phyloP scores from a whole-genome alignment of 139 green algal genomes.

The Micractinium conductrix region DNA sequence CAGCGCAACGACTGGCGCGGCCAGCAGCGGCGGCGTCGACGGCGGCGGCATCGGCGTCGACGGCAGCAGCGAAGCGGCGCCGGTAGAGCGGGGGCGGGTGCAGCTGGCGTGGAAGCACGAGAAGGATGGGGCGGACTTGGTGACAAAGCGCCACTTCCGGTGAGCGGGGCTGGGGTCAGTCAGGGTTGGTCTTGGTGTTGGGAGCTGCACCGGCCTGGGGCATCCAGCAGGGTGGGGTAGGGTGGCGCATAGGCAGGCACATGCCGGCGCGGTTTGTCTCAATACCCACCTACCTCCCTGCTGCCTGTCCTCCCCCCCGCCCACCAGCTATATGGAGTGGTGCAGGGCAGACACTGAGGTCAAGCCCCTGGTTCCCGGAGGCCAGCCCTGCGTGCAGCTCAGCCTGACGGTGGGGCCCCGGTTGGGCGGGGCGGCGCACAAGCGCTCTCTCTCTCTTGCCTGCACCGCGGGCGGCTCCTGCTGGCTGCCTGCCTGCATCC shows the following conservation, averaged over 20 bases:
- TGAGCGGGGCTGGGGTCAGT: not conserved
- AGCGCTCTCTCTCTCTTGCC: too few species aligned
- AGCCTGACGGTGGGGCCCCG: conserved; percentile 23
- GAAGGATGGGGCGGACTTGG: conserved; percentile 35
- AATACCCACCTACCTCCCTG: not conserved
- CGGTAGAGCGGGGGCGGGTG: not conserved
- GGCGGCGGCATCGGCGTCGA: too few species aligned
- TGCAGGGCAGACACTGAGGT: conserved; percentile 5
- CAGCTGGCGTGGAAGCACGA: conserved; percentile 28
- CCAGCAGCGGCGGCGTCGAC: not conserved
- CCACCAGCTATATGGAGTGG: conserved; percentile 33
- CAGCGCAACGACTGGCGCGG: not conserved
- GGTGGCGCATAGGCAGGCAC: too few species aligned
- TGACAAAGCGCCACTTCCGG: conserved; percentile 38
- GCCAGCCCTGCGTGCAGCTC: conserved; percentile 58
- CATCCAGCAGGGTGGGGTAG: too few species aligned
- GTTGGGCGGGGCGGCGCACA: too few species aligned
- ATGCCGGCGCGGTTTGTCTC: too few species aligned
- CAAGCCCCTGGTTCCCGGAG: conserved; percentile 58
- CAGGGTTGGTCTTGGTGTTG: too few species aligned
- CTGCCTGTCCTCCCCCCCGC: not conserved
- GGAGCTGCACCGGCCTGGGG: too few species aligned
- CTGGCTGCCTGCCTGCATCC: not conserved
- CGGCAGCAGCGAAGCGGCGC: not conserved
- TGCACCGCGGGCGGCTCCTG: too few species aligned